Evolutionary conservation across 257 asterid species (phyloP).

Genomic region (Fraxinus americana): DNA sequence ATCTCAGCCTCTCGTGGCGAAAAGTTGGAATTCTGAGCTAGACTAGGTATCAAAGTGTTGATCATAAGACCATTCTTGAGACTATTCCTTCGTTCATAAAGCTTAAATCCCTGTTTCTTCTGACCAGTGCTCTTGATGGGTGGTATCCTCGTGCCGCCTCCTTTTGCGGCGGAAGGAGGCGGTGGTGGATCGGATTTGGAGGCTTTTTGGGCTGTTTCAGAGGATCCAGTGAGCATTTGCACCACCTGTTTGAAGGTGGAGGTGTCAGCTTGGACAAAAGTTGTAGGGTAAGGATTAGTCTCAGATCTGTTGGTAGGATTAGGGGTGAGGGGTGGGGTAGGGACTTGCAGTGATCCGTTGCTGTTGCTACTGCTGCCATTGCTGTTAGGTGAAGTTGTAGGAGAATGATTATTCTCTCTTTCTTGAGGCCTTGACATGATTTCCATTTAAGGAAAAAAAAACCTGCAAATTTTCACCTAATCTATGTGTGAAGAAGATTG

Average conservation of each 20-base stretch:
- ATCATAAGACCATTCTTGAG: conserved; percentile 81
- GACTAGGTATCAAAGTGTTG: conserved; percentile 64
- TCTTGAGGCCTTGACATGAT: conserved; percentile 43
- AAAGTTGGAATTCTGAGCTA: conserved; percentile 31
- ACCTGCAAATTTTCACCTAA: neutral
- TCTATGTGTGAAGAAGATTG: neutral
- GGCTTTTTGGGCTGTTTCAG: conserved; percentile 52
- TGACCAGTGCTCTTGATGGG: conserved; percentile 66
- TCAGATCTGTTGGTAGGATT: conserved; percentile 72
- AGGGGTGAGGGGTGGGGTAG: conserved; percentile 61
- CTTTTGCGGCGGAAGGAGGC: conserved; percentile 21
- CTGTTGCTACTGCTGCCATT: conserved; percentile 54
- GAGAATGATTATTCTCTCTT: conserved; percentile 48
- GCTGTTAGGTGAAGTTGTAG: conserved; percentile 61
- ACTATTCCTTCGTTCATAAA: conserved; percentile 79
- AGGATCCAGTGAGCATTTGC: conserved; percentile 91
- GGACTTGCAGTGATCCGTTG: conserved; percentile 41
- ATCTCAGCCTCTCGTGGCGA: conserved; percentile 68
- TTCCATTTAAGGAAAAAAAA: conserved; percentile 40
- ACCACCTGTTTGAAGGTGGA: conserved; percentile 86
- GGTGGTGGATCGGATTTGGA: conserved; percentile 47
- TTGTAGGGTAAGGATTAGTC: conserved; percentile 75
- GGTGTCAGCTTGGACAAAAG: conserved; percentile 86
- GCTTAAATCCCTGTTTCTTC: conserved; percentile 84
- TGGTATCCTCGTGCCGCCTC: conserved; percentile 46